Evolutionary conservation across 2,329 filamentous ascomycete species (phyloP), one percentile per base, ranked within the genome.

Genomic region (Cladophialophora immunda): DNA sequence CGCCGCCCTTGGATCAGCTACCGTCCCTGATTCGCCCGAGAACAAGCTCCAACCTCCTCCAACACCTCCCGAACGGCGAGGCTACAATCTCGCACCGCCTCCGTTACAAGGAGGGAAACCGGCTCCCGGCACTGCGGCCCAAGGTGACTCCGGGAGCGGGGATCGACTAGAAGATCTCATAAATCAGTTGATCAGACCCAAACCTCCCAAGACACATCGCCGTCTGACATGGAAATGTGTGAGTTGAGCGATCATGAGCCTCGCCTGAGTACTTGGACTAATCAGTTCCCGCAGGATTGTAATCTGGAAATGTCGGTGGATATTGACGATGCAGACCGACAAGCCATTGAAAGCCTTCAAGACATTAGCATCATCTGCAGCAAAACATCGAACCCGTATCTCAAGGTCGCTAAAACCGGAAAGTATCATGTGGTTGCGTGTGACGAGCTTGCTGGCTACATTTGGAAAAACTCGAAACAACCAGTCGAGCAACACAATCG

Each of bases 341-440:
- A 68, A 38, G 66, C 68, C 11, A 71, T 73, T 58, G 62, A 71
- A 25, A 72, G 58, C 29, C 71, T 73, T 25, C 66, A 68, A 32
- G 70, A 72, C 19, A 71, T 73, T 60, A 72, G 69, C 64, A 73
- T 73, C 59, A 68, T 73, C 47, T 73, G 71, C 56, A 70, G 69
- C 57, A 71, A 73, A 62, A 69, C 67, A 32, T 61, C 70, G 17
- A 71, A 70, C 32, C 68, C 71, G 19, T 73, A 72, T 52, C 68
- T 73, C 61, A 73, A 73, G 41, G 70, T 66, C 4, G 58, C 62
- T 57, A 72, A 72, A 53, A 65, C 55, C n/a, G 70, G 65, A 29
- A 70, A 71, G 54, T 71, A 71, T 63, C 69, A 72, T n/a, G 68
- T 73, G 17, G 68, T 73, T 50, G 68, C 69, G 4, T 73, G 71